Conservation (phyloP, 257 asterid genomes). For the Cordia subcordata region DNA sequence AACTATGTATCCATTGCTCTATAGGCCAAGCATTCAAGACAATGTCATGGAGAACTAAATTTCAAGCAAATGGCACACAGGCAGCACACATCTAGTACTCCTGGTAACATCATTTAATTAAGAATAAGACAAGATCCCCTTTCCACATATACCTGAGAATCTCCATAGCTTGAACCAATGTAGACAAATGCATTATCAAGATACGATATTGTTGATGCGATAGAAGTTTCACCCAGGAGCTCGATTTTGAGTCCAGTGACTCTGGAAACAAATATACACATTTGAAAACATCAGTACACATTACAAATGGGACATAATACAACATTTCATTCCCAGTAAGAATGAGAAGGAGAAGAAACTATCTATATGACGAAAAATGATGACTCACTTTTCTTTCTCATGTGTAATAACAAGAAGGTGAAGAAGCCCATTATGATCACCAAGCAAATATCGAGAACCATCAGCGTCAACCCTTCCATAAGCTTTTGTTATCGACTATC, state of each 20-base stretch:
- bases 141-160: slow-evolving; percentile 59
- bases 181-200: slow-evolving; percentile 86
- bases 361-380: slow-evolving; percentile 4
- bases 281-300: slow-evolving; percentile 5
- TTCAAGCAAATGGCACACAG: too few relatives aligned
- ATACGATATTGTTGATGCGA: slow-evolving; percentile 86
- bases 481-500: slow-evolving; percentile 69
- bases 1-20: too few relatives aligned
- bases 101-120: too few relatives aligned
- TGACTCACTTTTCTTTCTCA: slow-evolving; percentile 79
- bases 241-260: slow-evolving; percentile 89
- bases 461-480: slow-evolving; percentile 93
- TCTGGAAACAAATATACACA: slow-evolving; percentile 26
- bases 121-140: too few relatives aligned
- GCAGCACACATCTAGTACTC: too few relatives aligned
- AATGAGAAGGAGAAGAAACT: neutral
- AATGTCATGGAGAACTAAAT: too few relatives aligned
- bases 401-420: slow-evolving; percentile 84
- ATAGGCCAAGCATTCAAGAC: too few relatives aligned
- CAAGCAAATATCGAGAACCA: slow-evolving; percentile 85
- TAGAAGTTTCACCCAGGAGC: slow-evolving; percentile 83
- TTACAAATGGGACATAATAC: slow-evolving; percentile 13
- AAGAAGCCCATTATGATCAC: slow-evolving; percentile 84
- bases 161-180: slow-evolving; percentile 91
- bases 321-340: slow-evolving; percentile 4